Evolutionary conservation across 2,329 filamentous ascomycete genomes (phyloP).

Genomic region (Neopestalotiopsis sp.): DNA sequence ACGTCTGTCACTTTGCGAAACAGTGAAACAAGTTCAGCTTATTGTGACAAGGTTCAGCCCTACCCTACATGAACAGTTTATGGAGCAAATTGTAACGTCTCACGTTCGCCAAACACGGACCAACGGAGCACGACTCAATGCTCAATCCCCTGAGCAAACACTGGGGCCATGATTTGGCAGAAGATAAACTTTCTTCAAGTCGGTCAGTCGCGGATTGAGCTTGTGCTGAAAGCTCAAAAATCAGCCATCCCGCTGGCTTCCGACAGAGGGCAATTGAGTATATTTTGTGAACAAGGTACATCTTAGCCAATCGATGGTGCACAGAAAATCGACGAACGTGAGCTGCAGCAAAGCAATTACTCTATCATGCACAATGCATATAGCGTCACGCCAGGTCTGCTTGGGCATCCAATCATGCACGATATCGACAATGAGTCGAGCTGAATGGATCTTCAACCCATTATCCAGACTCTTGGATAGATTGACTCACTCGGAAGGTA

Average conservation of each 20-base stretch:
- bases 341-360: neutral
- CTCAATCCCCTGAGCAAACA: neutral
- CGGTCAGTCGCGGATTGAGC: neutral
- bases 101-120: no score
- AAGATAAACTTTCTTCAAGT: neutral
- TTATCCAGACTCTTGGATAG: neutral
- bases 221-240: neutral
- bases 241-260: neutral
- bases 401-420: neutral
- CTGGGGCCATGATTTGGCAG: neutral
- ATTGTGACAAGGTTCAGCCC: no score
- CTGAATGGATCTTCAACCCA: neutral
- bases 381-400: neutral
- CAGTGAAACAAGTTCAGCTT: no score
- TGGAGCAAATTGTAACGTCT: no score
- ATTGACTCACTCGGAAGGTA: neutral
- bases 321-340: neutral
- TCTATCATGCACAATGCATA: neutral
- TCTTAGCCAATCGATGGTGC: no score
- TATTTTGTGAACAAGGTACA: no score
- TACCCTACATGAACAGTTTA: no score
- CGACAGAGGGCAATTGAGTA: neutral
- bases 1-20: no score
- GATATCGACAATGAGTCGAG: neutral
- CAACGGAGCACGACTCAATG: no score